Evolutionary conservation across 805 yeast species (phyloP).

Genomic region (Candida odintsovae): DNA sequence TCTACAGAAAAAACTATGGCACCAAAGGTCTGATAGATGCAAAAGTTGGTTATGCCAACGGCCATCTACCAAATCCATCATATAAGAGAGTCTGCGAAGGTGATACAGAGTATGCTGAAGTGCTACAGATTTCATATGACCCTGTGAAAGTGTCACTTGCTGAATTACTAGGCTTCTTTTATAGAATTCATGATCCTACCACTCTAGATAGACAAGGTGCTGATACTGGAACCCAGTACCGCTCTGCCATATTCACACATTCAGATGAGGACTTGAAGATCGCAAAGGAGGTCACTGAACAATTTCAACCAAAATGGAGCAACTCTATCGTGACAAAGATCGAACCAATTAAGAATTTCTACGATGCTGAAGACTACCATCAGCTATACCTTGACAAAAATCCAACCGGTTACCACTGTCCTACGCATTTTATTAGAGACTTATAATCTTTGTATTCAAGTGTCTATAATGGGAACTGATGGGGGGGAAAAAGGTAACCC

Average conservation of each 20-base stretch:
- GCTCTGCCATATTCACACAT: slow-evolving; percentile 74
- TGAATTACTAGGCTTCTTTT: slow-evolving; percentile 76
- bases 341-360: slow-evolving; percentile 62
- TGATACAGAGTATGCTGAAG: slow-evolving; percentile 72
- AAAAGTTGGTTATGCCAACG: slow-evolving; percentile 90
- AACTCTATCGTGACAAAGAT: slow-evolving; percentile 64
- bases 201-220: slow-evolving; percentile 79
- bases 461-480: neutral
- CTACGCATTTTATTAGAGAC: slow-evolving; percentile 75
- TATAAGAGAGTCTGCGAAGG: slow-evolving; percentile 76
- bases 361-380: slow-evolving; percentile 96
- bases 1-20: slow-evolving; percentile 65
- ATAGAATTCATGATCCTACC: slow-evolving; percentile 93
- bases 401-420: slow-evolving; percentile 86
- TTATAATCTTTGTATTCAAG: slow-evolving; percentile 14
- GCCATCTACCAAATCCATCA: slow-evolving; percentile 45
- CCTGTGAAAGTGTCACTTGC: slow-evolving; percentile 54
- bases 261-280: slow-evolving; percentile 36
- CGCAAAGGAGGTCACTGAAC: slow-evolving; percentile 42
- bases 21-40: slow-evolving; percentile 64
- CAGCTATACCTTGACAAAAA: slow-evolving; percentile 75
- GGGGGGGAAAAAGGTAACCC: neutral
- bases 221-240: slow-evolving; percentile 84
- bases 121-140: slow-evolving; percentile 76
- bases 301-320: slow-evolving; percentile 65